phyloP scores from a whole-genome alignment of 163 green algal genomes.

The Scenedesmus sp. region DNA sequence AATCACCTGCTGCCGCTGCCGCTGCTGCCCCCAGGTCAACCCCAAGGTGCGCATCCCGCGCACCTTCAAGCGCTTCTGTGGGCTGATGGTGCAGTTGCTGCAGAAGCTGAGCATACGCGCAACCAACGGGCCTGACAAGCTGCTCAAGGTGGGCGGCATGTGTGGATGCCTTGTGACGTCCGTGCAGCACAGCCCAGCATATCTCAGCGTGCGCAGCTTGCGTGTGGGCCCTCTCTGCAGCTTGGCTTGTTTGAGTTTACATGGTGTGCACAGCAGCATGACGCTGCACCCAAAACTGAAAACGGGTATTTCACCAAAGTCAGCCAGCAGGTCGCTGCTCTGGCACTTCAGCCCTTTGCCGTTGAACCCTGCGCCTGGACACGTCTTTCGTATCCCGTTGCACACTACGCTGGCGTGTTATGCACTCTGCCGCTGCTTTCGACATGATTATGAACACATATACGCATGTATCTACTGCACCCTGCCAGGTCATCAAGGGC shows the following conservation, averaged over 20 bases:
- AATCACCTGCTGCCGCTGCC: background rate
- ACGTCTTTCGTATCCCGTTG: background rate
- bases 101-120: slow-evolving; percentile 98
- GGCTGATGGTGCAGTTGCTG: slow-evolving; percentile 97
- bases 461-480: too few species aligned
- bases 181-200: too few species aligned
- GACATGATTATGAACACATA: background rate
- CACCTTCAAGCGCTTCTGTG: slow-evolving; percentile 97
- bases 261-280: too few species aligned
- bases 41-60: slow-evolving; percentile 93
- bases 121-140: slow-evolving; percentile 96
- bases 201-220: too few species aligned
- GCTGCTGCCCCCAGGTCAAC: slow-evolving; percentile 79
- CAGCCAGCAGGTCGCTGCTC: too few species aligned
- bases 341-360: background rate
- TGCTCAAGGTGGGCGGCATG: slow-evolving; percentile 83
- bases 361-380: too few species aligned
- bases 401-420: background rate
- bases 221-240: too few species aligned
- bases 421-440: background rate
- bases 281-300: too few species aligned
- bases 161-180: too few species aligned
- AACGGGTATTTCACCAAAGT: too few species aligned
- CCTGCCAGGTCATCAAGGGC: slow-evolving; percentile 92
- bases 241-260: too few species aligned